These are phyloP conservation scores for Xylaria sp. DNA, from an alignment of 2,329 filamentous ascomycete genomes.

Conservation along the genomic window DNA sequence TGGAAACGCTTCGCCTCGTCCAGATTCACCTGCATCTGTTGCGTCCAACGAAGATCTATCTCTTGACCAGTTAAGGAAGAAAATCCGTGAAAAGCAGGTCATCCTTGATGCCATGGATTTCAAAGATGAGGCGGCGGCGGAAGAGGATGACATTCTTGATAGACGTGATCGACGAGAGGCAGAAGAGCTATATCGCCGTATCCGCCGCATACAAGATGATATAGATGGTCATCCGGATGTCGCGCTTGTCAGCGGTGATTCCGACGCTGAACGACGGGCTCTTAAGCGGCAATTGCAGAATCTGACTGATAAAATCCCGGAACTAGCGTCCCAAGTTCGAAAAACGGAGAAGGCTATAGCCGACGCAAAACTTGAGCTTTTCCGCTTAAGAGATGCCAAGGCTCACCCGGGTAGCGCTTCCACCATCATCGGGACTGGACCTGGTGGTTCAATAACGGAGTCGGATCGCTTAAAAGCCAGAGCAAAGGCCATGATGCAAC, in stretches of 20 bases:
- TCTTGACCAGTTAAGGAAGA: constrained; percentile 89
- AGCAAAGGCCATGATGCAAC: constrained; percentile 98
- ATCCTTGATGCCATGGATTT: constrained; percentile 97
- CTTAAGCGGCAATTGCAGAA: constrained; percentile 90
- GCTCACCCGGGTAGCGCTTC: constrained; percentile 84
- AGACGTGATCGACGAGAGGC: constrained; percentile 90
- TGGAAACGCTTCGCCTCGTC: constrained; percentile 81
- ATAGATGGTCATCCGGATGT: constrained; percentile 92
- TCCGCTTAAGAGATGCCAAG: constrained; percentile 93
- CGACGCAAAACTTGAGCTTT: constrained; percentile 89
- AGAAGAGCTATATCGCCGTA: constrained; percentile 92
- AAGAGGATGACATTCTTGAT: constrained; percentile 93
- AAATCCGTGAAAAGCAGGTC: constrained; percentile 92
- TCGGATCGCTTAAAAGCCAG: constrained; percentile 93
- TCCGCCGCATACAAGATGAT: constrained; percentile 91
- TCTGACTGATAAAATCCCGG: constrained; percentile 88
- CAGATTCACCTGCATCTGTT: constrained; percentile 75
- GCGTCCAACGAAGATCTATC: constrained; percentile 82
- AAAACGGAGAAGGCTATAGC: constrained; percentile 92
- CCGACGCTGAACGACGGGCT: constrained; percentile 85
- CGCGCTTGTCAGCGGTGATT: constrained; percentile 75
- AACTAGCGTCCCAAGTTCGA: constrained; percentile 90
- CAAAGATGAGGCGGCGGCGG: constrained; percentile 86
- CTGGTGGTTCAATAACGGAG: constrained; percentile 89
- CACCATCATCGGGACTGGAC: constrained; percentile 89